Base-by-base conservation (phyloP, 768 basidiomycete genomes). In the Chlorophyllum brunneum region DNA sequence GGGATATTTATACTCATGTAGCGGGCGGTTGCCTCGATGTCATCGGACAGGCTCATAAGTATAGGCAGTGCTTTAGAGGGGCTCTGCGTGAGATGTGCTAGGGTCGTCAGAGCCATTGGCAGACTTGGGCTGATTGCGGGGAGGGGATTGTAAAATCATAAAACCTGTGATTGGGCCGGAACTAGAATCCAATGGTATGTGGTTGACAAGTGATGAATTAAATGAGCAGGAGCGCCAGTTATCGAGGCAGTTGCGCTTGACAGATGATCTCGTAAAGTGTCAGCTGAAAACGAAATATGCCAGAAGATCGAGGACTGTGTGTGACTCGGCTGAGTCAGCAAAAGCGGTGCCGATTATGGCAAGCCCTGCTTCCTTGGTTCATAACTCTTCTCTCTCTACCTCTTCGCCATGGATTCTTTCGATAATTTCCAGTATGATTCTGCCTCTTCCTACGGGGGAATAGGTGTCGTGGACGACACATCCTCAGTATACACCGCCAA, bases 351-450 rank as follows among this genome's bases (percentile, higher is more conserved):
- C 56, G 58, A 53, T 43, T 59, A 48, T 57, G 56, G 56, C 53
- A 57, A 37, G 51, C 22, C 5, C 4, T 26, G 34, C 24, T 52
- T 36, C n/a, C n/a, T 33, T 48, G 33, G 23, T 38, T 40, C 44
- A 42, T 29, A 24, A 27, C 39, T 15, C 41, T 41, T 50, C n/a
- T 27, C 27, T 31, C 48, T 31, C 27, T 27, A 27, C 54, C 58
- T 39, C 41, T 47, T 59, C 57, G 65, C 56, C 65, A 88, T 90
- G 88, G 88, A 90, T 65, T 79, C 84, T 9, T 90, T 90, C 61
- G 88, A 90, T 67, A 90, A 90, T 62, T 90, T 88, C 60, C 88
- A 90, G 65, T 89, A 86, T 60, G 88, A 91, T 59, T 85, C 87
- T 16, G 82, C 86, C 23, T 91, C 88, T 4, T 85, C 88, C 0